A percentile compares a stretch with the other conserved stretches of the same genome.
phyloP scores from a whole-genome alignment of 2,329 filamentous ascomycete species.

The Fusarium oxysporum region DNA sequence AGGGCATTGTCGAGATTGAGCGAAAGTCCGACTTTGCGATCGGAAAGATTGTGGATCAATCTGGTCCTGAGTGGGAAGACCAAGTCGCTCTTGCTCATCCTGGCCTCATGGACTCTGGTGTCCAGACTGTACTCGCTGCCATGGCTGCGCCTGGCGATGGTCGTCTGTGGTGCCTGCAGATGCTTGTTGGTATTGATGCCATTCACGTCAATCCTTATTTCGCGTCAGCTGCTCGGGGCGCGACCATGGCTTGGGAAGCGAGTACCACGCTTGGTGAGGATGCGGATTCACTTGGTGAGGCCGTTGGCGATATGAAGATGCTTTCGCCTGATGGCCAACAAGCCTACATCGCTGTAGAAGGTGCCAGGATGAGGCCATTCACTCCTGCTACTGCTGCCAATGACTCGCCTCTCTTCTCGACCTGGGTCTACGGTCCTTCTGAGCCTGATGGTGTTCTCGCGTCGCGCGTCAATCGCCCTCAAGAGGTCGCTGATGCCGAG shows the following conservation, averaged over 20 bases:
- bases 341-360: neutral
- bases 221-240: neutral
- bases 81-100: neutral
- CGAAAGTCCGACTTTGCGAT: constrained; percentile 12
- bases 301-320: constrained; percentile 1
- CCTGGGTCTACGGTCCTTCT: neutral
- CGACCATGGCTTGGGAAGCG: neutral
- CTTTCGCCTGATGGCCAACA: neutral
- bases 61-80: neutral
- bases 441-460: constrained; percentile 4
- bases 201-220: constrained; percentile 4
- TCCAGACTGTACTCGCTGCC: neutral
- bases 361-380: neutral
- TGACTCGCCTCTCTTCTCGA: neutral
- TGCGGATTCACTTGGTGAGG: neutral
- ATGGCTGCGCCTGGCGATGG: constrained; percentile 8
- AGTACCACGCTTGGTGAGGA: neutral
- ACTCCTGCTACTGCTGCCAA: neutral
- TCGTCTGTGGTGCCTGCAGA: constrained; percentile 4
- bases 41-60: constrained; percentile 1
- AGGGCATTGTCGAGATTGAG: constrained; percentile 9
- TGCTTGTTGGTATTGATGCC: neutral
- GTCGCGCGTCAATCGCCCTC: neutral
- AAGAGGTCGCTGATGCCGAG: constrained; percentile 1
- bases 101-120: constrained; percentile 10